Percentiles rank a stretch among this genome's conserved stretches.
Evolutionary conservation across 225 moss, liverwort and hornwort species (phyloP).

Genomic region (Antitrichia curtipendula): DNA sequence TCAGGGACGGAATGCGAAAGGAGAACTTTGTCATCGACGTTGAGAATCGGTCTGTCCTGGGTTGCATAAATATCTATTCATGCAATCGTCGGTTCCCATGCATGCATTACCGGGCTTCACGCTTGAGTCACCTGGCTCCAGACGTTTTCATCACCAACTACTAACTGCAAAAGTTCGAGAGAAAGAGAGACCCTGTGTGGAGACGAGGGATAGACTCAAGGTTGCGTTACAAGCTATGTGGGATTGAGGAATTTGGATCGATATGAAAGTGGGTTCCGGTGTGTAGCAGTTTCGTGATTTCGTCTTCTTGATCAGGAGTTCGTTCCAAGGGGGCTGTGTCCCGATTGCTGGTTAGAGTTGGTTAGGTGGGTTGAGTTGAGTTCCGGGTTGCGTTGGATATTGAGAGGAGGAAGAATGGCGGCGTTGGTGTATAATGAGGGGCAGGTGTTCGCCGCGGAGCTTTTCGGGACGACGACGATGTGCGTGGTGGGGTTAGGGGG

Average conservation of each 20-base stretch:
- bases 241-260: neutral
- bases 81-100: neutral
- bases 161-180: neutral
- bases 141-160: neutral
- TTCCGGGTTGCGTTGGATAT: neutral
- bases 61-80: neutral
- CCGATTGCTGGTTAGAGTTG: neutral
- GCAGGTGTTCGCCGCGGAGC: slow-evolving; percentile 35
- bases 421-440: neutral
- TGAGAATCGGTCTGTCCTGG: neutral
- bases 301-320: neutral
- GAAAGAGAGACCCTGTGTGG: neutral
- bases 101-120: neutral
- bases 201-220: neutral
- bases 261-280: no score
- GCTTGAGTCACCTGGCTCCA: neutral
- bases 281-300: no score
- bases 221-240: neutral
- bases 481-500: slow-evolving; percentile 27
- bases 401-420: neutral
- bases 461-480: slow-evolving; percentile 18
- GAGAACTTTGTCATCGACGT: neutral
- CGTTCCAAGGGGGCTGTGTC: neutral
- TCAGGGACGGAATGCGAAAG: neutral
- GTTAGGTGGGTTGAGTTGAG: neutral